These are phyloP conservation scores for Corymbia calophylla DNA, from an alignment of 441 rosid genomes.

Conservation along the genomic window DNA sequence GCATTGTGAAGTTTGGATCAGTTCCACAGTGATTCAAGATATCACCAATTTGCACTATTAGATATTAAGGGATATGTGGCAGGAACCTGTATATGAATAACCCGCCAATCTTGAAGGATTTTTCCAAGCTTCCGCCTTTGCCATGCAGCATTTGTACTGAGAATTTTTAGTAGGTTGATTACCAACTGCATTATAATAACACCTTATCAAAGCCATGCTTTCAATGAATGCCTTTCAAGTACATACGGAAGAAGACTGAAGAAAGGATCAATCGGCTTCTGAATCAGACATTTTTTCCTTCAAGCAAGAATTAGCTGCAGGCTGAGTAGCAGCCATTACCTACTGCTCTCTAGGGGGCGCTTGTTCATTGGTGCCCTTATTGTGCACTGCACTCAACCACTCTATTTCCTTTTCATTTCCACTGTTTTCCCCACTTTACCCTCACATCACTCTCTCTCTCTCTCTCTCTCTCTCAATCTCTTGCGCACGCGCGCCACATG, in stretches of 20 bases:
- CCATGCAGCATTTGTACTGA: conserved; percentile 95
- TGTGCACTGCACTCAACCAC: neutral
- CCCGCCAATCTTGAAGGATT: conserved; percentile 92
- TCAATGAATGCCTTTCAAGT: neutral
- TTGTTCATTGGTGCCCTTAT: neutral
- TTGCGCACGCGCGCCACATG: accelerated
- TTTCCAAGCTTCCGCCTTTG: conserved; percentile 99
- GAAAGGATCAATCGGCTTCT: neutral
- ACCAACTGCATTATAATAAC: conserved; percentile 60
- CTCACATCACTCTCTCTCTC: neutral
- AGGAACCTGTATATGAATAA: conserved; percentile 69
- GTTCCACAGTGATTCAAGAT: neutral
- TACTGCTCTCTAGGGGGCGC: neutral
- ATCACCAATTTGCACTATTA: neutral
- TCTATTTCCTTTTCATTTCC: neutral
- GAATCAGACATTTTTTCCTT: neutral
- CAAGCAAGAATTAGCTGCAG: neutral
- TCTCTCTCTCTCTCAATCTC: neutral
- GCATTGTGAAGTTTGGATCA: neutral
- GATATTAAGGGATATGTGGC: neutral
- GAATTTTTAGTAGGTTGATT: conserved; percentile 81
- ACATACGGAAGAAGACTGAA: neutral
- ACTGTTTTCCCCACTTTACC: neutral
- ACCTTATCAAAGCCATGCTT: neutral
- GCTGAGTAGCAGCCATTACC: neutral